Percentiles rank a stretch among this genome's conserved stretches.
Evolutionary conservation across 306 rosid genomes (phyloP).

Genomic region (Dalbergia oliveri): DNA sequence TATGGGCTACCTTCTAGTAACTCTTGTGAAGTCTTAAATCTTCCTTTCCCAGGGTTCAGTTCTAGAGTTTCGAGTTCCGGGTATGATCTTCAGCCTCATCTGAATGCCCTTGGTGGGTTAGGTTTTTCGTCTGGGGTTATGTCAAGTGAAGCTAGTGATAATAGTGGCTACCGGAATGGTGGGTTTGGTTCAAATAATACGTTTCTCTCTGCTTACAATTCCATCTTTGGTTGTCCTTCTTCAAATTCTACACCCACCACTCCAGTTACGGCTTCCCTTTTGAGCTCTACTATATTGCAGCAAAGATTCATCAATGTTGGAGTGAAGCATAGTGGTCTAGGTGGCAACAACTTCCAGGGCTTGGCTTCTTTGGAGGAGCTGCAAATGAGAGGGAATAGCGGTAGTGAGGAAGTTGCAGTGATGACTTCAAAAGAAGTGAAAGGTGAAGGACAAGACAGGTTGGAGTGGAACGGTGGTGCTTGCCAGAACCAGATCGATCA

Average conservation of each 20-base stretch:
- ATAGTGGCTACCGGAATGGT: slow-evolving; percentile 53
- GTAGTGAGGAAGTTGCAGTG: slow-evolving; percentile 12
- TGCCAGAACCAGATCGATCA: slow-evolving; percentile 66
- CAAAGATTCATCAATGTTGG: slow-evolving; percentile 62
- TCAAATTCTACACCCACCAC: slow-evolving; percentile 49
- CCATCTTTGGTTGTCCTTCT: slow-evolving; percentile 63
- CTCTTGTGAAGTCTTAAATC: slow-evolving; percentile 54
- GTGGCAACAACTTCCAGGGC: slow-evolving; percentile 57
- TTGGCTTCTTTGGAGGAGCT: slow-evolving; percentile 56
- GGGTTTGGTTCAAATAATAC: slow-evolving; percentile 58
- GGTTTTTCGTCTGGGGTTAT: slow-evolving; percentile 67
- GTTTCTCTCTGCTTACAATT: slow-evolving; percentile 59
- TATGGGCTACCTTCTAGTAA: slow-evolving; percentile 58
- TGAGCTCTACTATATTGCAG: slow-evolving; percentile 59
- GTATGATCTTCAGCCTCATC: slow-evolving; percentile 56
- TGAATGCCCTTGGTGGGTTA: slow-evolving; percentile 72
- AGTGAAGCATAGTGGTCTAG: slow-evolving; percentile 45
- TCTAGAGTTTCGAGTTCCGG: slow-evolving; percentile 49
- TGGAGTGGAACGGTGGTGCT: slow-evolving; percentile 50
- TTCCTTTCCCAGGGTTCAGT: slow-evolving; percentile 63
- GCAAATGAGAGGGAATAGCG: slow-evolving; percentile 22
- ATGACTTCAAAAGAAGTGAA: slow-evolving; percentile 63
- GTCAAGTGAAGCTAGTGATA: slow-evolving; percentile 31
- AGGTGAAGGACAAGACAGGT: slow-evolving; percentile 65
- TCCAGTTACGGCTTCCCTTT: slow-evolving; percentile 69